Evolutionary conservation across 176 grass and related monocot genomes (phyloP).

Genomic region (Raddia guianensis): DNA sequence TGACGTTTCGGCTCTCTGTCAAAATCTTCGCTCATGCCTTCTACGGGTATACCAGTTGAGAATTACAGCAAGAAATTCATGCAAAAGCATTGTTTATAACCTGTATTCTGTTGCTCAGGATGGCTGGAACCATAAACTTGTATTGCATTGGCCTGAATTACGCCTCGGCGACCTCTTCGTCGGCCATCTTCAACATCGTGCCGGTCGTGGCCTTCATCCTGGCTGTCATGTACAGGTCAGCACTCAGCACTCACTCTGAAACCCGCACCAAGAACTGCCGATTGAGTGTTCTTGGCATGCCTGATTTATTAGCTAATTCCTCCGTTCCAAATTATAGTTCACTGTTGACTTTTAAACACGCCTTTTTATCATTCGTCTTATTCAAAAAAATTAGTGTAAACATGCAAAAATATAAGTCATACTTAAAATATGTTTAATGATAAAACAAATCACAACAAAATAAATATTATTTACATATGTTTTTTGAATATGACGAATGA

Average conservation of each 20-base stretch:
- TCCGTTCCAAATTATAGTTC: no score
- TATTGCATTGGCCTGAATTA: constrained; percentile 69
- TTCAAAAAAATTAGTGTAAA: no score
- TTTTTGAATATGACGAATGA: no score
- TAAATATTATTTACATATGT: no score
- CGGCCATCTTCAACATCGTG: constrained; percentile 79
- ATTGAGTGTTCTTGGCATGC: background rate
- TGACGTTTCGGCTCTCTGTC: constrained; percentile 37
- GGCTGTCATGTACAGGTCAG: constrained; percentile 70
- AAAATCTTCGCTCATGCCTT: constrained; percentile 64
- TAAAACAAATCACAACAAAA: no score
- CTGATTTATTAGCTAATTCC: no score
- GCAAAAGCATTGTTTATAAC: background rate
- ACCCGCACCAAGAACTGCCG: background rate
- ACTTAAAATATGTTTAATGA: no score
- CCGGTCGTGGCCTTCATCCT: constrained; percentile 78
- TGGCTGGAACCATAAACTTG: constrained; percentile 66
- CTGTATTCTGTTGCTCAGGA: constrained; percentile 43
- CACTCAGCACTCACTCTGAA: constrained; percentile 3
- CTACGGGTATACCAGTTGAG: constrained; percentile 44
- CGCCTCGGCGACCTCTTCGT: constrained; percentile 64
- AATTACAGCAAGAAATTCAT: background rate
- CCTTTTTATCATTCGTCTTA: no score
- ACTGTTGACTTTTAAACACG: no score
- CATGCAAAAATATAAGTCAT: no score